Conservation (phyloP, 257 asterid genomes). For the Solanum acaule region DNA sequence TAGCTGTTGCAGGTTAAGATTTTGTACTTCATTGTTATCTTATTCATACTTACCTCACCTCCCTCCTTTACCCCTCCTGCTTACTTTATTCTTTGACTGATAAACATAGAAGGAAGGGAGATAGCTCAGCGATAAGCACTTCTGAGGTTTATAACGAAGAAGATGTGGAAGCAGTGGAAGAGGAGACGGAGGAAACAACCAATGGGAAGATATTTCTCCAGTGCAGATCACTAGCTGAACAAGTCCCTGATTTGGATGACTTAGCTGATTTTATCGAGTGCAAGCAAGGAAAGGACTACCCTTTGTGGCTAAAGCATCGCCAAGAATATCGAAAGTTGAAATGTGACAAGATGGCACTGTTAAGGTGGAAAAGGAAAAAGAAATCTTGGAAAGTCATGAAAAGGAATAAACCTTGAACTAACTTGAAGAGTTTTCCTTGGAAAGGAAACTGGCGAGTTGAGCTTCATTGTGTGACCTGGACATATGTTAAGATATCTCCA, state of each 20-base stretch:
- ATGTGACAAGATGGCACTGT: conserved; percentile 39
- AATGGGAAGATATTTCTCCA: conserved; percentile 58
- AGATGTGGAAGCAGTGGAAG: conserved; percentile 28
- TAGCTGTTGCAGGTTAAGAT: background rate
- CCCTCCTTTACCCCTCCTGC: background rate
- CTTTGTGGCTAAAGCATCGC: conserved; percentile 56
- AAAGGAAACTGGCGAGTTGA: background rate
- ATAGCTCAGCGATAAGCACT: conserved; percentile 11
- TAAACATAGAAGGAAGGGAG: background rate
- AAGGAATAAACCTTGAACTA: conserved; percentile 15
- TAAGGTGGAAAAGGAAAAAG: conserved; percentile 65
- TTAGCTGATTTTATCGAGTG: conserved; percentile 60
- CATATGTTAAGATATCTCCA: background rate
- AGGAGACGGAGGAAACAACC: conserved; percentile 52
- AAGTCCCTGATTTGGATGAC: conserved; percentile 32
- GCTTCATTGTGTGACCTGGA: background rate
- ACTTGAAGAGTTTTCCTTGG: background rate
- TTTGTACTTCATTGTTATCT: background rate
- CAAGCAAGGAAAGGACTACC: conserved; percentile 57
- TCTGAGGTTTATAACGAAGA: conserved; percentile 6
- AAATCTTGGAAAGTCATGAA: conserved; percentile 30
- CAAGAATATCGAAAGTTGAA: conserved; percentile 42
- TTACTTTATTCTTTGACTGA: conserved; percentile 3
- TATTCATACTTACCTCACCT: background rate
- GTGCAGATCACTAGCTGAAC: conserved; percentile 18